Evolutionary conservation across 176 grass and related monocot species (phyloP).

Genomic region (Carex littledalei): DNA sequence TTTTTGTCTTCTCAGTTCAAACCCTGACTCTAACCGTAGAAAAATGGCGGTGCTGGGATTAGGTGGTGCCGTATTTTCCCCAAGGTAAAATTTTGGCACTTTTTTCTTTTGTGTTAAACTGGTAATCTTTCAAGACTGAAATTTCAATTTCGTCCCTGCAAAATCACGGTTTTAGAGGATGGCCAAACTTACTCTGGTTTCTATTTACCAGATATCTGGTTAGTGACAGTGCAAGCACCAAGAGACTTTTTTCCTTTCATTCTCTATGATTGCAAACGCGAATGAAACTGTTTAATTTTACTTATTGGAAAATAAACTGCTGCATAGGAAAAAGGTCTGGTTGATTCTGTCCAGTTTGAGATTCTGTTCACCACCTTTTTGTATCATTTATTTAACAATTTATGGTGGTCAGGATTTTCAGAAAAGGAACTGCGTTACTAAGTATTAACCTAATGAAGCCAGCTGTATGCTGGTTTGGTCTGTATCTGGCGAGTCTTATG

Average conservation of each 20-base stretch:
- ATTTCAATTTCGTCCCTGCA: background rate
- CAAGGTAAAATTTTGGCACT: slow-evolving; percentile 18
- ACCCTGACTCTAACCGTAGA: background rate
- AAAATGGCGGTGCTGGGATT: slow-evolving; percentile 33
- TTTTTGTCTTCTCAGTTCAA: slow-evolving; percentile 10
- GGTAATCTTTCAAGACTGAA: background rate
- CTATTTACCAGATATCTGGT: background rate
- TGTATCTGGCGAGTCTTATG: background rate
- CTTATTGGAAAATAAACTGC: background rate
- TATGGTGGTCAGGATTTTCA: background rate
- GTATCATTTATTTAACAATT: too few relatives aligned
- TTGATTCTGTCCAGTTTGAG: background rate
- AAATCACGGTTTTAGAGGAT: background rate
- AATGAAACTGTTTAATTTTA: background rate
- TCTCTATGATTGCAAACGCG: background rate
- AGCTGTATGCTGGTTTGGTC: background rate
- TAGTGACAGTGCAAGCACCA: background rate
- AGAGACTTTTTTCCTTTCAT: background rate
- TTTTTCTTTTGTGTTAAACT: background rate
- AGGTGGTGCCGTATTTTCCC: background rate
- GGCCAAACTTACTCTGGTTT: background rate
- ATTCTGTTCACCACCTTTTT: background rate
- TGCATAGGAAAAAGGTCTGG: background rate
- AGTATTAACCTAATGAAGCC: background rate
- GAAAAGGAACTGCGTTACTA: background rate